Conservation (phyloP, 2,329 filamentous ascomycete genomes). For the Hypocreales sp. region DNA sequence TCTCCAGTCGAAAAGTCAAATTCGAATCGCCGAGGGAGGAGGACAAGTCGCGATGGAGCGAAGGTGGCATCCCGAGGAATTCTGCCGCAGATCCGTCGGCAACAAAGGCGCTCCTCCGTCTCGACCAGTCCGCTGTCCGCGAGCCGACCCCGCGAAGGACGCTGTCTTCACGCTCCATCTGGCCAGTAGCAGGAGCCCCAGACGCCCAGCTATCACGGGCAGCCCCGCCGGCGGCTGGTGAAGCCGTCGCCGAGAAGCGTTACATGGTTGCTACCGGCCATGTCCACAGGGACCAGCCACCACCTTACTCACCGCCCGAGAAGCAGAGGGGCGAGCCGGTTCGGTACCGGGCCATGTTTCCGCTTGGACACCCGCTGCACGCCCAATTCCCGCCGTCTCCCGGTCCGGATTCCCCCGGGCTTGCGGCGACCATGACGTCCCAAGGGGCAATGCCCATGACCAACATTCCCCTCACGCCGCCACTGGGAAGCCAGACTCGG, state of each 20-base stretch:
- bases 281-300: slow-evolving; percentile 26
- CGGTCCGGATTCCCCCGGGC: slow-evolving; percentile 44
- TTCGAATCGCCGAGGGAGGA: slow-evolving; percentile 14
- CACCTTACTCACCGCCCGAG: slow-evolving; percentile 38
- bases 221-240: background rate
- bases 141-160: slow-evolving; percentile 19
- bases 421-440: slow-evolving; percentile 46
- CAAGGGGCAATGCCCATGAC: slow-evolving; percentile 45
- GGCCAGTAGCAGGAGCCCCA: slow-evolving; percentile 1
- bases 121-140: slow-evolving; percentile 19
- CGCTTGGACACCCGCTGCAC: slow-evolving; percentile 33
- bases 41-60: slow-evolving; percentile 23
- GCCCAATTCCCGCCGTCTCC: slow-evolving; percentile 40
- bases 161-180: slow-evolving; percentile 12
- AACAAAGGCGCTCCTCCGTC: slow-evolving; percentile 5
- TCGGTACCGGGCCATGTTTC: slow-evolving; percentile 42
- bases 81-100: slow-evolving; percentile 6
- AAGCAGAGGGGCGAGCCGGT: slow-evolving; percentile 18
- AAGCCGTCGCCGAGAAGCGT: slow-evolving; percentile 19
- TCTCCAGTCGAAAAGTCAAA: slow-evolving; percentile 21
- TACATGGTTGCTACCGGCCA: slow-evolving; percentile 22
- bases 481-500: slow-evolving; percentile 9
- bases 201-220: slow-evolving; percentile 1
- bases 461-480: slow-evolving; percentile 39
- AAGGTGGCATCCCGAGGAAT: slow-evolving; percentile 4